A percentile compares a stretch with the other conserved stretches of the same genome.
phyloP scores from a whole-genome alignment of 139 green algal species.

The Parachlorella kessleri region DNA sequence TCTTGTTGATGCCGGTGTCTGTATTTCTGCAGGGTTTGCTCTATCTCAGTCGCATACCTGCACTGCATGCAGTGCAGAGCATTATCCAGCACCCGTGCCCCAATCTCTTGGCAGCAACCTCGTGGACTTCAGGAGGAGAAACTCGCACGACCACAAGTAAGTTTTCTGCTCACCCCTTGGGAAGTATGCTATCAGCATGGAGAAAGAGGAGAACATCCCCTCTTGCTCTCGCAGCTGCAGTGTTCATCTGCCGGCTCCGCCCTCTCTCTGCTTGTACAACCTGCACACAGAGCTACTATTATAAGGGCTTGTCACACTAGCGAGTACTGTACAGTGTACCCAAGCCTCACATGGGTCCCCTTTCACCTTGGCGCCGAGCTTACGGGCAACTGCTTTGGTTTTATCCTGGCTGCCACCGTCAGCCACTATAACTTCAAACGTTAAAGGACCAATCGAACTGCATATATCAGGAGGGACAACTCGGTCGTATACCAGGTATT shows the following conservation, averaged over 20 bases:
- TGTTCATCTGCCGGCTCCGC: slow-evolving; percentile 60
- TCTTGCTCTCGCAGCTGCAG: slow-evolving; percentile 37
- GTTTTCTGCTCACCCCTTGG: slow-evolving; percentile 22
- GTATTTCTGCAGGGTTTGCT: background rate
- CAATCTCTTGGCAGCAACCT: no score
- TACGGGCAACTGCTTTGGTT: slow-evolving; percentile 36
- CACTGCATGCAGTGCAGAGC: background rate
- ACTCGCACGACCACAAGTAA: background rate
- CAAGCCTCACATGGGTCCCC: no score
- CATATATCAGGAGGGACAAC: background rate
- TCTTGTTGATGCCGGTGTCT: background rate
- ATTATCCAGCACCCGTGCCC: no score
- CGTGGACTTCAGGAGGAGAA: background rate
- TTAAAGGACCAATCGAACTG: background rate
- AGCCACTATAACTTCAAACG: slow-evolving; percentile 57
- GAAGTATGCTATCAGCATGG: slow-evolving; percentile 67
- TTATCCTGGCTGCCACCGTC: slow-evolving; percentile 68
- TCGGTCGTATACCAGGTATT: background rate
- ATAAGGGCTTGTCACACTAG: background rate
- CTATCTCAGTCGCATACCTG: background rate
- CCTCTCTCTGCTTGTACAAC: slow-evolving; percentile 34
- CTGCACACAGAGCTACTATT: slow-evolving; percentile 2
- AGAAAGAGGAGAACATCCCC: slow-evolving; percentile 69
- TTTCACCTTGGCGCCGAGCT: slow-evolving; percentile 3
- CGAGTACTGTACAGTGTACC: background rate